Percentiles rank a stretch among this genome's conserved stretches.
Conservation (phyloP, 1,284 basidiomycete species). For the Ganoderma resinaceum region DNA sequence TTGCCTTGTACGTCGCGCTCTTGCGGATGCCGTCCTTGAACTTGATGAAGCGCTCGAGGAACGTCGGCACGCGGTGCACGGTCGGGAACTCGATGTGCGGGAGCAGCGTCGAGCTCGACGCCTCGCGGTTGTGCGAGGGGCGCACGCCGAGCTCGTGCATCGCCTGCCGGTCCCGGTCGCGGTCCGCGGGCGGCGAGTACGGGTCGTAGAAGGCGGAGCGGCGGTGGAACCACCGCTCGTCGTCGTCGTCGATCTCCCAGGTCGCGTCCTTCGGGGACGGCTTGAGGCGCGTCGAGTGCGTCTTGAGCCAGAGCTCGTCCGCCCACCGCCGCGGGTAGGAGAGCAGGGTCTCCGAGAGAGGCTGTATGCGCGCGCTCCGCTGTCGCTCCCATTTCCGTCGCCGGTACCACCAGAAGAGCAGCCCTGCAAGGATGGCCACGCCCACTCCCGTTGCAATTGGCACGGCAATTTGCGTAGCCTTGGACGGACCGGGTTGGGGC, state of each 20-base stretch:
- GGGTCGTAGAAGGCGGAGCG: conserved; percentile 16
- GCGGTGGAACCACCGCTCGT: conserved; percentile 6
- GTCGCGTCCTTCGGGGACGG: conserved; percentile 20
- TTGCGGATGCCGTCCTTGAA: conserved; percentile 26
- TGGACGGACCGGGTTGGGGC: background rate
- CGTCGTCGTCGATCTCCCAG: conserved; percentile 29
- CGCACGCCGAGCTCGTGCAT: conserved; percentile 15
- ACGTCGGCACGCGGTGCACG: conserved; percentile 20
- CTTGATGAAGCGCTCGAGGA: conserved; percentile 25
- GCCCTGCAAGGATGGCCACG: conserved; percentile 20
- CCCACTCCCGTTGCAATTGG: conserved; percentile 29
- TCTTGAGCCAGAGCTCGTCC: background rate
- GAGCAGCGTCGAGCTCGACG: conserved; percentile 25
- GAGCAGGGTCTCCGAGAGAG: conserved; percentile 7
- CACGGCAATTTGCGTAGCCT: conserved; percentile 28
- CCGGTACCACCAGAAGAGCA: conserved; percentile 22
- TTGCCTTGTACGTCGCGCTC: conserved; percentile 26
- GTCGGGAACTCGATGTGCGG: conserved; percentile 19
- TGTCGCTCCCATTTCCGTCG: conserved; percentile 11
- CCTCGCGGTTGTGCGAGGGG: conserved; percentile 18
- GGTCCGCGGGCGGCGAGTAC: conserved; percentile 10
- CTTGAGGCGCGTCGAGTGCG: conserved; percentile 17
- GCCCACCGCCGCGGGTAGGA: conserved; percentile 17
- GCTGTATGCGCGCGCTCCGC: conserved; percentile 8
- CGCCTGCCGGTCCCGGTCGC: background rate